Evolutionary conservation across 495 filamentous ascomycete species (phyloP).

Genomic region (Annulohypoxylon maeteangense): DNA sequence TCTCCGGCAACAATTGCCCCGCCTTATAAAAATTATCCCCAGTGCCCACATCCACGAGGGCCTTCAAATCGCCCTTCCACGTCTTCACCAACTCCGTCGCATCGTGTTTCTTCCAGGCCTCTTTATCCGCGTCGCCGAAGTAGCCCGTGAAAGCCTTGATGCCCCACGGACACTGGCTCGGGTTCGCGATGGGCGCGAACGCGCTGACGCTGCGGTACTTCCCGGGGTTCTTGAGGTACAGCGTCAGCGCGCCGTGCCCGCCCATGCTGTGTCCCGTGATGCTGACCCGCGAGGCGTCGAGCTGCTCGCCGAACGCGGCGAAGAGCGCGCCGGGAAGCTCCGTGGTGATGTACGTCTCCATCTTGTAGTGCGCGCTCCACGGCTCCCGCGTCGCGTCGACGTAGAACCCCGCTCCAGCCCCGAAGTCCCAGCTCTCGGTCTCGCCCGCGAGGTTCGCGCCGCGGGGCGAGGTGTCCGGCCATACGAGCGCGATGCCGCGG

Average conservation of each 20-base stretch:
- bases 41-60: conserved; percentile 90
- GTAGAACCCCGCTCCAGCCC: conserved; percentile 92
- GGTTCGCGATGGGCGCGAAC: conserved; percentile 93
- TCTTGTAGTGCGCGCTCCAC: conserved; percentile 80
- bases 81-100: conserved; percentile 81
- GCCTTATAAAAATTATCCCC: conserved; percentile 96
- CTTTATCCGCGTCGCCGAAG: conserved; percentile 72
- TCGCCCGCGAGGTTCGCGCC: conserved; percentile 83
- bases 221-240: conserved; percentile 90
- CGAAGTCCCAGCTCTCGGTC: conserved; percentile 89
- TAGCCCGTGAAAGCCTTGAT: conserved; percentile 95
- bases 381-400: conserved; percentile 84
- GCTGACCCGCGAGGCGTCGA: conserved; percentile 74
- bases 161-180: conserved; percentile 87
- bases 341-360: conserved; percentile 88
- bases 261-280: conserved; percentile 97
- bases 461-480: conserved; percentile 93
- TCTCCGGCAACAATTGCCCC: conserved; percentile 91
- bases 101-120: conserved; percentile 87
- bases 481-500: conserved; percentile 86
- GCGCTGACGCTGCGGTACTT: conserved; percentile 88
- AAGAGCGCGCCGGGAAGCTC: conserved; percentile 86
- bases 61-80: conserved; percentile 76
- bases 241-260: conserved; percentile 90
- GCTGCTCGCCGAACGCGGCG: conserved; percentile 64